A percentile compares a stretch with the other conserved stretches of the same genome.
Conservation (phyloP, 768 basidiomycete species). For the Tylopilus intermedius region DNA sequence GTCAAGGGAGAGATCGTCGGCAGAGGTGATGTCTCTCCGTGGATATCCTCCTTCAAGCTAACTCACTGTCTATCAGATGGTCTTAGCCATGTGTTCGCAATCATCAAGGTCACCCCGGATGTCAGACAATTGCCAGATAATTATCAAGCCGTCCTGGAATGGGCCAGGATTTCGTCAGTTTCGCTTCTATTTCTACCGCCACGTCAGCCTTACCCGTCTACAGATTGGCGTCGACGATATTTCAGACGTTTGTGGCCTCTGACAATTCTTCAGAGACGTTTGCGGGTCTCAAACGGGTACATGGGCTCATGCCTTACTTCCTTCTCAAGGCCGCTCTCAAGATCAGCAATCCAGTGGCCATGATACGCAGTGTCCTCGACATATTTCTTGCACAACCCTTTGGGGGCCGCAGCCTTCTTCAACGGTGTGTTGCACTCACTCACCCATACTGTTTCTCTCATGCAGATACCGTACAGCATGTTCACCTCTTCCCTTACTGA, state of each 20-base stretch:
- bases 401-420: conserved; percentile 86
- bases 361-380: conserved; percentile 91
- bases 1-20: conserved; percentile 94
- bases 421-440: conserved; percentile 49
- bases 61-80: conserved; percentile 55
- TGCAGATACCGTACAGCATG: conserved; percentile 54
- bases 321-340: conserved; percentile 87
- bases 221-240: conserved; percentile 93
- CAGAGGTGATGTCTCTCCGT: conserved; percentile 46
- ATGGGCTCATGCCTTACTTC: conserved; percentile 97
- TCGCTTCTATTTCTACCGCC: not conserved
- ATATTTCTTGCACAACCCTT: conserved; percentile 97
- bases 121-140: conserved; percentile 76
- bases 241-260: conserved; percentile 89
- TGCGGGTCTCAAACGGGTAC: conserved; percentile 82
- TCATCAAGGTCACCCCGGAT: conserved; percentile 75
- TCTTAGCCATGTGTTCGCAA: conserved; percentile 80
- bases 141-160: conserved; percentile 88
- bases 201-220: conserved; percentile 8
- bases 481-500: conserved; percentile 90
- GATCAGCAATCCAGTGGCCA: conserved; percentile 92
- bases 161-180: conserved; percentile 93
- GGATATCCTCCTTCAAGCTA: not conserved
- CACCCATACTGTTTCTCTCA: conserved; percentile 1
- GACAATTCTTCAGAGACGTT: conserved; percentile 91